Evolutionary conservation across 176 grass and related monocot genomes (phyloP).

Genomic region (Saccharum spontaneum): DNA sequence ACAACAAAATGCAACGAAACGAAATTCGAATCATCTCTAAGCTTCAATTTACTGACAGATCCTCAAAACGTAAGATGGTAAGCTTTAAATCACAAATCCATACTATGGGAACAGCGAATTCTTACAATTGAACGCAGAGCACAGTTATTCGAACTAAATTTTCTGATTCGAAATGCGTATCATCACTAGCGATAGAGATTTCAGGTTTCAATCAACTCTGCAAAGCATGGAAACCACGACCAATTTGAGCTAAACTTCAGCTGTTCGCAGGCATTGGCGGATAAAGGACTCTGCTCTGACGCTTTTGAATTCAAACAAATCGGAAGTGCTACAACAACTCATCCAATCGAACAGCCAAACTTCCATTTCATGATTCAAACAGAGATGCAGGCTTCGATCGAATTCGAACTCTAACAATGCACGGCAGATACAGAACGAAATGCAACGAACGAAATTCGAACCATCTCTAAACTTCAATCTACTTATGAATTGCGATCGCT

Average conservation of each 20-base stretch:
- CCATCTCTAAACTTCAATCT: not conserved
- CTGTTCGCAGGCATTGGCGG: not conserved
- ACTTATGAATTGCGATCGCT: slow-evolving; percentile 15
- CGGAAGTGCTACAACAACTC: not conserved
- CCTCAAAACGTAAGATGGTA: not conserved
- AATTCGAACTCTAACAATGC: not conserved
- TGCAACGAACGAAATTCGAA: slow-evolving; percentile 26
- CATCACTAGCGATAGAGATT: not conserved
- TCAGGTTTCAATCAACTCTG: not conserved
- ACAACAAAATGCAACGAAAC: slow-evolving; percentile 2
- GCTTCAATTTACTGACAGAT: too few relatives aligned
- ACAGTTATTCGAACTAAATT: not conserved
- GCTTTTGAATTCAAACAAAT: not conserved
- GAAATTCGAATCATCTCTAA: not conserved
- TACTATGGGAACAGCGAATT: not conserved
- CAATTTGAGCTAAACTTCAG: not conserved
- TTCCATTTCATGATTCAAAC: not conserved
- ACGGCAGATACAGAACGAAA: not conserved
- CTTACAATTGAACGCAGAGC: not conserved
- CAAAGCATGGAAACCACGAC: not conserved
- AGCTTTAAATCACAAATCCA: not conserved
- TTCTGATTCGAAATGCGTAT: not conserved
- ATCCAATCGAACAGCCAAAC: not conserved
- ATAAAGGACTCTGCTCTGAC: not conserved
- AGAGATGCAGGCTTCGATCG: not conserved